Evolutionary conservation across 306 rosid genomes (phyloP), one percentile per base, ranked within the genome.

Genomic region (Trifolium fragiferum): DNA sequence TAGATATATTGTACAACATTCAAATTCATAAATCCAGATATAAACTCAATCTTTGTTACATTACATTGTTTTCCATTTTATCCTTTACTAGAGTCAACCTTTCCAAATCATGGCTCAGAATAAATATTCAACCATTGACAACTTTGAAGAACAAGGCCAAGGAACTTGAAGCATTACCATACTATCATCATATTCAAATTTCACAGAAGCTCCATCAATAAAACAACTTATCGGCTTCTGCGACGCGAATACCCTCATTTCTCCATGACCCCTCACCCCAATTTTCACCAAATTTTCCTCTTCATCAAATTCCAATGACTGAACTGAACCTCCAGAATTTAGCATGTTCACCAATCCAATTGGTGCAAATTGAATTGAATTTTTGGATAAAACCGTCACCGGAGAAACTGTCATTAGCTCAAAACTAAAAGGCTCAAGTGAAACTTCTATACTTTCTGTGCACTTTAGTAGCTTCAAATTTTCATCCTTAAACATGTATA

Each of bases 331-430:
- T 1, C 96, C 93, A 3, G 88, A 70, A 79, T 92, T 92, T 0
- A 88, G 79, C 96, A 92, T 89, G 81, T 88, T 92, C 66, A 82
- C 85, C 62, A 88, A 71, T 40, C 96, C 97, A 71, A 89, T 85
- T 6, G 88, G 84, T 65, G 93, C 87, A 61, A 92, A 85, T 57
- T 85, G 86, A 75, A 85, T 40, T 53, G 43, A 62, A 32, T 71
- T 72, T 25, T 70, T 70, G 7, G 83, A 40, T 44, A 82, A 33
- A 6, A 81, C 53, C 14, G 23, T 41, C 74, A 85, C 86, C 0
- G 88, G 88, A 70, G 93, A 82, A 65, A 89, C 80, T 3, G 80
- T 87, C 10, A 86, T 60, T 14, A 89, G 87, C 84, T 92, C 90
- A 41, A 49, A 89, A 47, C 47, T 30, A 47, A 89, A 86, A 16